These are phyloP conservation scores for Hordeum pubiflorum DNA, from an alignment of 202 grass and related monocot genomes.

Conservation along the genomic window DNA sequence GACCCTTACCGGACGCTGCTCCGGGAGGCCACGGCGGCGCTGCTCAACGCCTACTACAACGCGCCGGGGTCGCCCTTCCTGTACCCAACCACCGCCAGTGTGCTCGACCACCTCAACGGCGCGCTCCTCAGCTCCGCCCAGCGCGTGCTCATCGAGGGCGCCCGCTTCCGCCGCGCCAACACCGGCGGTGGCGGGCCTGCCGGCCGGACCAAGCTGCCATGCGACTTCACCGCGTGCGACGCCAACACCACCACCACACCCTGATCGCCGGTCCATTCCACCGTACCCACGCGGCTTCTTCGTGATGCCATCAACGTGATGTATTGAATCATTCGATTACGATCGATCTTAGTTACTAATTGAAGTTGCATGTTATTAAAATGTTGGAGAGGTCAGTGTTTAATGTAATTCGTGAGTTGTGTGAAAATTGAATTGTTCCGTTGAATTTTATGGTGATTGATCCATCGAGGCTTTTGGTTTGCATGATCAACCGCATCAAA, in stretches of 20 bases:
- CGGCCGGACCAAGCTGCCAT: constrained; percentile 19
- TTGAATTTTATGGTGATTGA: background rate
- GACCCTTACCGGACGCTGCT: constrained; percentile 72
- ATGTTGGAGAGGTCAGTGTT: background rate
- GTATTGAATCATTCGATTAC: background rate
- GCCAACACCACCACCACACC: background rate
- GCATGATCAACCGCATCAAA: no score
- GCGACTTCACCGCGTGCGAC: constrained; percentile 39
- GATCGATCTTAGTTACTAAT: background rate
- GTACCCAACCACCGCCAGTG: constrained; percentile 50
- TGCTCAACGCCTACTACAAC: constrained; percentile 82
- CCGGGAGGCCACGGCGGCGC: constrained; percentile 67
- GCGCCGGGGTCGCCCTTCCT: constrained; percentile 11
- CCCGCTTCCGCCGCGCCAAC: constrained; percentile 65
- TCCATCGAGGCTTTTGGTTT: no score
- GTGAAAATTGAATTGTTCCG: background rate
- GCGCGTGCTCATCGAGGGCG: constrained; percentile 45
- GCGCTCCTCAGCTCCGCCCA: constrained; percentile 42
- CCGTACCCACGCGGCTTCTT: background rate
- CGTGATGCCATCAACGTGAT: background rate
- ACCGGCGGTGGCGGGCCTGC: constrained; percentile 8
- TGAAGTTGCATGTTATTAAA: background rate
- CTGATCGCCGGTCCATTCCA: background rate
- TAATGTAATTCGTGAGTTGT: background rate
- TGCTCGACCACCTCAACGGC: constrained; percentile 53